A percentile compares a stretch with the other conserved stretches of the same genome.
Conservation (phyloP, 1,284 basidiomycete genomes). For the Ustilago sp. region DNA sequence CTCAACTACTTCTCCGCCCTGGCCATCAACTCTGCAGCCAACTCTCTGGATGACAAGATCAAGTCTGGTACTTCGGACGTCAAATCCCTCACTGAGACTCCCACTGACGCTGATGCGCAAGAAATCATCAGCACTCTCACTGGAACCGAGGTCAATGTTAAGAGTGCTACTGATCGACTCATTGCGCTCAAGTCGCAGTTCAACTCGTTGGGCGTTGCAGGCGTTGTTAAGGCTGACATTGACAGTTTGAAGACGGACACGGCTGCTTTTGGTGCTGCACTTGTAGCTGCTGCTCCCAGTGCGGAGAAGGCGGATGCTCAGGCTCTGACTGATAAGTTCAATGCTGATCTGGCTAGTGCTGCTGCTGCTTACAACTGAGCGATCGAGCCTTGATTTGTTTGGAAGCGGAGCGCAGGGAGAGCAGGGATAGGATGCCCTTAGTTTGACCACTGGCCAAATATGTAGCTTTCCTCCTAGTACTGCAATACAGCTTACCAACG, state of each 20-base stretch:
- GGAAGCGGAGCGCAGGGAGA: neutral
- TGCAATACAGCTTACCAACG: neutral
- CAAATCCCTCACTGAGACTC: conserved; percentile 15
- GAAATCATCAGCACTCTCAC: conserved; percentile 22
- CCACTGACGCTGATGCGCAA: conserved; percentile 18
- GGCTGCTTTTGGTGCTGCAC: conserved; percentile 11
- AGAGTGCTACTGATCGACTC: conserved; percentile 12
- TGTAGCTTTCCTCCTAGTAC: neutral
- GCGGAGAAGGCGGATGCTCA: conserved; percentile 10
- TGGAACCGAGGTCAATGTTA: conserved; percentile 27
- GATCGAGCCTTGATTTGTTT: neutral
- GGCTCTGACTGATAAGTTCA: conserved; percentile 25
- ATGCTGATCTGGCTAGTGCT: conserved; percentile 22
- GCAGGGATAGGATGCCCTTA: neutral
- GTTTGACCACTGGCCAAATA: neutral
- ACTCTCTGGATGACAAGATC: conserved; percentile 22
- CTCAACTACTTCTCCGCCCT: conserved; percentile 32
- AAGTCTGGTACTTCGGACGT: conserved; percentile 25
- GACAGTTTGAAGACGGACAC: conserved; percentile 22
- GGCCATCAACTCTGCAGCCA: conserved; percentile 19
- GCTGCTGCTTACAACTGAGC: conserved; percentile 20
- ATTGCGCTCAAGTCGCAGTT: conserved; percentile 29
- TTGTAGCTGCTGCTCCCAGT: conserved; percentile 8
- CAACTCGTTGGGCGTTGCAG: conserved; percentile 12
- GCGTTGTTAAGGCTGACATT: conserved; percentile 11